Percentiles rank a stretch among this genome's conserved stretches.
These are phyloP conservation scores for Porcisia hertigi DNA, from an alignment of 208 protist species.

Conservation along the genomic window DNA sequence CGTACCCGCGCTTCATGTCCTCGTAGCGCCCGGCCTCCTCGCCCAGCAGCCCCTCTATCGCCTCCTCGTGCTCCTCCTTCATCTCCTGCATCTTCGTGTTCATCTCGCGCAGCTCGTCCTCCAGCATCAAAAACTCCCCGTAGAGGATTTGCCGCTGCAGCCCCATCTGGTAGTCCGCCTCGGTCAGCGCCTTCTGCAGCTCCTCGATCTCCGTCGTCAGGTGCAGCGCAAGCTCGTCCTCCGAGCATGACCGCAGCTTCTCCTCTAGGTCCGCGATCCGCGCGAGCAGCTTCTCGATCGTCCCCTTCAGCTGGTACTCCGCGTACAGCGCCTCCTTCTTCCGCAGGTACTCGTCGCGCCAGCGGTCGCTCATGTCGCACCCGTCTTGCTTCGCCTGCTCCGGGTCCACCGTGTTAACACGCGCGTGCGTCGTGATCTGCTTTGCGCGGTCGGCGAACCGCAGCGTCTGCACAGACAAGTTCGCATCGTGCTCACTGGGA, in stretches of 20 bases:
- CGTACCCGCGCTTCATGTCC: constrained; percentile 44
- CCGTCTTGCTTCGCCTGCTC: constrained; percentile 39
- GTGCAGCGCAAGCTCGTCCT: constrained; percentile 63
- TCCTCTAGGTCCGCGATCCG: constrained; percentile 70
- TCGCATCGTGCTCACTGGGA: constrained; percentile 62
- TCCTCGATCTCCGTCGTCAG: constrained; percentile 60
- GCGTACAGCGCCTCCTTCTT: constrained; percentile 79
- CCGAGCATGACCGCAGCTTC: constrained; percentile 39
- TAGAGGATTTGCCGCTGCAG: constrained; percentile 72
- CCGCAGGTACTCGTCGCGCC: constrained; percentile 64
- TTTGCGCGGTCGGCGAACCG: constrained; percentile 89
- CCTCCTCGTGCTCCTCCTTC: constrained; percentile 72
- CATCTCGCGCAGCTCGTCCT: constrained; percentile 63
- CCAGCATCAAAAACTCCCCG: constrained; percentile 58
- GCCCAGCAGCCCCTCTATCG: constrained; percentile 56
- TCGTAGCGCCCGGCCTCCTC: constrained; percentile 50
- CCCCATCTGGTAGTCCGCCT: constrained; percentile 64
- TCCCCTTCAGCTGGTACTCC: constrained; percentile 74
- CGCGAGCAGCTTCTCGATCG: constrained; percentile 56
- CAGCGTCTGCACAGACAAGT: constrained; percentile 84
- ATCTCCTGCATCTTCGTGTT: constrained; percentile 79
- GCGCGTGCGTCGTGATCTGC: constrained; percentile 79
- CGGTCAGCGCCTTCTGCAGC: constrained; percentile 56
- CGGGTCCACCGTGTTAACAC: constrained; percentile 70
- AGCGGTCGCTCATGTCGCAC: constrained; percentile 43